Evolutionary conservation across 2,329 filamentous ascomycete species (phyloP), one percentile per base, ranked within the genome.

Genomic region (Colletotrichum filicis): DNA sequence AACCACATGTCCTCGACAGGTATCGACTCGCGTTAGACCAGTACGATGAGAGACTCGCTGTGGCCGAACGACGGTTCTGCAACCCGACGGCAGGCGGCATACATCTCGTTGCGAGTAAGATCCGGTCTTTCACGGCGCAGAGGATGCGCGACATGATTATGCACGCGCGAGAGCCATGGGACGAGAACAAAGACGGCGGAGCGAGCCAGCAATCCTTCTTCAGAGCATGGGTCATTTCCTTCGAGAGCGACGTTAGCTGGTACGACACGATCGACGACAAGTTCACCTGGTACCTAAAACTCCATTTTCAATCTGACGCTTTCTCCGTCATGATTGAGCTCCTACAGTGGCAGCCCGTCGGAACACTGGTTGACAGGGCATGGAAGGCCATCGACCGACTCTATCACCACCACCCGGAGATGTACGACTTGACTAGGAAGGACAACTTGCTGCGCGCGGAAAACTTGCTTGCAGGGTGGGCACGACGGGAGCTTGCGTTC

Each of bases 241-340:
- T 85, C 12, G 87, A 89, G 75, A 83, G 87, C 73, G 85, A 85
- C 66, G 77, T 86, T 5, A 79, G 81, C 11, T 81, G 86, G 22
- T 88, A 88, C 75, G 78, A 83, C 24, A 77, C 82, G 1, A 81
- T 86, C 68, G 79, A 81, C 19, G 80, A 84, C 1, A 86, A 86
- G 3, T 91, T 90, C 77, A 76, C 87, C 9, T 91, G 89, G 89
- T 90, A 87, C 75, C 81, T 85, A 76, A 85, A 85, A 66, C 80
- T 83, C 16, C 86, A 90, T 75, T 89, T 91, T 77, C 88, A 90
- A 75, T 79, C 87, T 55, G 89, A 90, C 65, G 81, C 90, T 22
- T 87, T 91, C 72, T 82, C 86, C 37, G 89, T 89, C 77, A 83
- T 90, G 78, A 85, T 86, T 0, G 87, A 87, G 6, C 86, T 90